A percentile compares a stretch with the other conserved stretches of the same genome.
These are phyloP conservation scores for Phaeosphaeria sp. DNA, from an alignment of 2,329 filamentous ascomycete genomes.

Conservation along the genomic window DNA sequence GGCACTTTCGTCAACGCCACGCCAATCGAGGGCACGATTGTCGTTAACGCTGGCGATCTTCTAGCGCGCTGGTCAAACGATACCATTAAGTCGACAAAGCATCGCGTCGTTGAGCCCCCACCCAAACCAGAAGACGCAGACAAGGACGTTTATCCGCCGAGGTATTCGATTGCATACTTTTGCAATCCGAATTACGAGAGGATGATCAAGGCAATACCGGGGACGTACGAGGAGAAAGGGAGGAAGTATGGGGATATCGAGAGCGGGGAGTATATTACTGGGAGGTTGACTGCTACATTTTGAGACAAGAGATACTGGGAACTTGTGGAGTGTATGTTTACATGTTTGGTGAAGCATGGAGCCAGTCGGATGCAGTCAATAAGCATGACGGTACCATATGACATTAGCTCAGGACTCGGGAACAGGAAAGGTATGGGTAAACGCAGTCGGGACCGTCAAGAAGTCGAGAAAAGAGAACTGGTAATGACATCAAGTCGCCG, in stretches of 20 bases:
- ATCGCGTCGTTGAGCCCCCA: slow-evolving; percentile 88
- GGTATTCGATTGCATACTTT: slow-evolving; percentile 90
- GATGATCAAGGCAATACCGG: slow-evolving; percentile 80
- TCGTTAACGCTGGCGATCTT: slow-evolving; percentile 89
- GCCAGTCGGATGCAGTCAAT: too few relatives aligned
- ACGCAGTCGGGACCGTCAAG: too few relatives aligned
- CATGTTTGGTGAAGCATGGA: too few relatives aligned
- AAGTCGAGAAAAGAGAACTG: too few relatives aligned
- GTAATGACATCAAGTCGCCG: too few relatives aligned
- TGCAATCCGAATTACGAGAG: slow-evolving; percentile 84
- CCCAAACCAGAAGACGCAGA: slow-evolving; percentile 53
- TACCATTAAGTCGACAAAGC: slow-evolving; percentile 86
- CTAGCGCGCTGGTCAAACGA: slow-evolving; percentile 90
- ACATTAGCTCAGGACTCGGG: too few relatives aligned
- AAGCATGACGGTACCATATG: too few relatives aligned
- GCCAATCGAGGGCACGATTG: slow-evolving; percentile 80
- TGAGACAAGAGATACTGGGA: too few relatives aligned
- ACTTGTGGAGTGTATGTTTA: too few relatives aligned
- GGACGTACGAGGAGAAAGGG: slow-evolving; percentile 72
- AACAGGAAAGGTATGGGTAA: too few relatives aligned
- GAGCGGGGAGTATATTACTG: slow-evolving; percentile 80
- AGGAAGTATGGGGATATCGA: slow-evolving; percentile 83
- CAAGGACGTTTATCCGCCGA: slow-evolving; percentile 68
- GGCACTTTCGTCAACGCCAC: slow-evolving; percentile 83
- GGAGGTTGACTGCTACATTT: slow-evolving; percentile 76